Base-by-base conservation (phyloP, 805 yeast genomes). In the Grigorovia humatica region DNA sequence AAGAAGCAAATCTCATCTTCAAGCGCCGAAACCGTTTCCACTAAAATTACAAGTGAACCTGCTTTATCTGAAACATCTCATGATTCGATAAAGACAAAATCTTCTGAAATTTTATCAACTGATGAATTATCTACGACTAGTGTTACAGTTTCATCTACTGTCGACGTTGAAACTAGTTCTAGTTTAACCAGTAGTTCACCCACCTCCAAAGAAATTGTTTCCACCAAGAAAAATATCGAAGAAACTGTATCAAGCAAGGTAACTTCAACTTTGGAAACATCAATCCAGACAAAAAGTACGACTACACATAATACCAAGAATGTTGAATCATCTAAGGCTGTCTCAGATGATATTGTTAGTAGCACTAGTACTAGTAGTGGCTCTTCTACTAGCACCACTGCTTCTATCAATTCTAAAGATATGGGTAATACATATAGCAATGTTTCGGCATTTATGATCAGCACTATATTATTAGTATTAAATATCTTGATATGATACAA, bases 41-140 rank as follows among this genome's bases (percentile, higher is more conserved):
- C 53, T 5, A 11, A 23, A 23, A 23, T 2, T 32, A 32, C 38
- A 32, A 32, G 11, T 9, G 40, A 51, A 45, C 29, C 56, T 20
- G 29, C 56, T 9, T 13, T 54, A 20, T 46, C 59, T 45, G 6
- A 47, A 50, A 15, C 35, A 35, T 43, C 30, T 54, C 8, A 29
- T 55, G 27, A 23, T 23, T 23, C 6, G 27, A 23, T 6, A 3
- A 23, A 23, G 27, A 23, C 3, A 23, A 30, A 57, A 43, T 48
- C 61, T 6, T 27, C 55, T 45, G 12, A 46, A 17, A n/a, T 49
- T 19, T 15, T 57, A 9, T 44, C 57, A 9, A 30, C 55, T 29
- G 43, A 38, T 17, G 41, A 4, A 9, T 15, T 60, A n/a, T 43
- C 54, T 17, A 47, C 58, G n/a, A 45, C 54, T 17, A 47, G 59